These are phyloP conservation scores for Pyronema domesticum DNA, from an alignment of 495 filamentous ascomycete genomes.

Conservation along the genomic window DNA sequence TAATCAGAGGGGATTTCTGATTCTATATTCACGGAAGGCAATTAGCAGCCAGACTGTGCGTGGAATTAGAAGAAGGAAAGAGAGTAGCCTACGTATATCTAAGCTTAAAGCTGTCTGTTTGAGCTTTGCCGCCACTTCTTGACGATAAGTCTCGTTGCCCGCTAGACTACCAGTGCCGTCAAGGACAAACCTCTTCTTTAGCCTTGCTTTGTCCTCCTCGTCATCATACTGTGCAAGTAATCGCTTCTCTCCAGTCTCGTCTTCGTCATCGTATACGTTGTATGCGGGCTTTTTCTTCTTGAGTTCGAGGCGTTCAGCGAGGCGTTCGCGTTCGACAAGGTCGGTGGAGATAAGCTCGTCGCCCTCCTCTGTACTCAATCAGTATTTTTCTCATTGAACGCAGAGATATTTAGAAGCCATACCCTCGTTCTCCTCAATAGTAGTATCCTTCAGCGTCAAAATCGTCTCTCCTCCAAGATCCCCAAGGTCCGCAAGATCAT, in stretches of 20 bases:
- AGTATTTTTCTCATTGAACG: not conserved
- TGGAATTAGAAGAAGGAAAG: not conserved
- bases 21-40: conserved; percentile 23
- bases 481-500: conserved; percentile 59
- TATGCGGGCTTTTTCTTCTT: conserved; percentile 90
- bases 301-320: conserved; percentile 57
- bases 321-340: conserved; percentile 57
- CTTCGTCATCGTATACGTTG: conserved; percentile 59
- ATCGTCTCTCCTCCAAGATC: conserved; percentile 57
- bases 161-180: conserved; percentile 52
- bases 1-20: conserved; percentile 69
- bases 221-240: conserved; percentile 86
- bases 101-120: conserved; percentile 58
- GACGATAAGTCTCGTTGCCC: conserved; percentile 43
- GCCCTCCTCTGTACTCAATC: conserved; percentile 41
- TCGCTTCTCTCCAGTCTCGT: conserved; percentile 38
- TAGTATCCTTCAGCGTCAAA: conserved; percentile 76
- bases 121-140: conserved; percentile 37
- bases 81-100: conserved; percentile 37
- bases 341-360: conserved; percentile 82
- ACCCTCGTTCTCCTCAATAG: conserved; percentile 59
- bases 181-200: conserved; percentile 64
- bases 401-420: not conserved
- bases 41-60: conserved; percentile 4
- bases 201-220: conserved; percentile 79